Base-by-base conservation (phyloP, 2,329 filamentous ascomycete species). In the Fusarium denticulatum region DNA sequence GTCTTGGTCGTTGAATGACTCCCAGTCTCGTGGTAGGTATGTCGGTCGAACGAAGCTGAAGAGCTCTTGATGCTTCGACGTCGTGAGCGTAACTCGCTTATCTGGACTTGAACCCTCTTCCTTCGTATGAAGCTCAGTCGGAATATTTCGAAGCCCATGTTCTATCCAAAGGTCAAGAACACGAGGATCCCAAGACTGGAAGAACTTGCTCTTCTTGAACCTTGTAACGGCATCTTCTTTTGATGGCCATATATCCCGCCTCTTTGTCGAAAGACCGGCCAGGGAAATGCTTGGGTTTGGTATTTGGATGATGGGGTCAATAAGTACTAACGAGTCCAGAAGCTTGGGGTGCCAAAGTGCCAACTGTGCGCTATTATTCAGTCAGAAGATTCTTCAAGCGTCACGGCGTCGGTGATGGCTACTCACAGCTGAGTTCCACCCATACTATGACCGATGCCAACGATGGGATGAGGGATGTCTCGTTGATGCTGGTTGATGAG, bases 381-480 rank as follows among this genome's bases (percentile, higher is more conserved):
- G 34, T 46, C 34, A 62, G 52, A 10, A 0, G 5, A 49, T 32
- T 18, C 0, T 7, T 12, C 2, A 34, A 9, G 7, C 15, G 18
- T 3, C 3, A 0, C 3, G 4, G 4, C 10, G 14, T 6, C 4
- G 3, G 15, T 13, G 39, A 7, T 10, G 12, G 1, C 8, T 4
- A 24, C 60, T 59, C 1, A 63, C 60, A 63, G 34, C 12, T 63
- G 60, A 20, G 22, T 59, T 11, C 52, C 60, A 4, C 60, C 60
- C 60, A 63, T 63, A 14, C 52, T 63, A 7, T 63, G 60, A 1
- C 60, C 60, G 1, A 63, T 40, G 4, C 60, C 60, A 10, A 63
- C 20, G 13, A 63, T 32, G 0, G 60, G 60, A 26, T 63, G 60
- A 26, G 40, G 52, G 5, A 63, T 63, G 1, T 59, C 40, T 3